phyloP scores from a whole-genome alignment of 768 basidiomycete species.

The Aureoboletus auriporus region DNA sequence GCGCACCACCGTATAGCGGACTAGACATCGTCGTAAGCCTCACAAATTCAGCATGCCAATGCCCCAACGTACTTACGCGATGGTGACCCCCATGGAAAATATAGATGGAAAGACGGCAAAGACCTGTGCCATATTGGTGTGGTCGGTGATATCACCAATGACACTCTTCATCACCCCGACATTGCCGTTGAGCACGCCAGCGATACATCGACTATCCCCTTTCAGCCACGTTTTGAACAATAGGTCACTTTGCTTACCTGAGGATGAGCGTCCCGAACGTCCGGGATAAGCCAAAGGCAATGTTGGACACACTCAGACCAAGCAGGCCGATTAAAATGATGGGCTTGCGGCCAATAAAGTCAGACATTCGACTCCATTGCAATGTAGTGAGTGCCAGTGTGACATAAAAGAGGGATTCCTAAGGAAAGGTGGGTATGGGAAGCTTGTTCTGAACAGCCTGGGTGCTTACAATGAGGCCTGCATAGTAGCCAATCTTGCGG shows the following conservation, averaged over 20 bases:
- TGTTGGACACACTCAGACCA: constrained; percentile 50
- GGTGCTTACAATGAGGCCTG: constrained; percentile 34
- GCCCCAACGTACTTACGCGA: constrained; percentile 18
- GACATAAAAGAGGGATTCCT: constrained; percentile 63
- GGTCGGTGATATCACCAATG: constrained; percentile 57
- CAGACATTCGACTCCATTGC: constrained; percentile 63
- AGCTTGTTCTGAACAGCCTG: background rate
- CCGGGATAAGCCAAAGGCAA: constrained; percentile 59
- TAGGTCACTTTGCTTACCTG: constrained; percentile 34
- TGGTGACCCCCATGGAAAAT: constrained; percentile 28
- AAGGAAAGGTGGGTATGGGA: background rate
- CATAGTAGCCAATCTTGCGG: constrained; percentile 49
- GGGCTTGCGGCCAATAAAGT: constrained; percentile 57
- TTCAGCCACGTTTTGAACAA: constrained; percentile 2
- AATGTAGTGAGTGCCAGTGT: constrained; percentile 55
- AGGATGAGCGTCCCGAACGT: constrained; percentile 51
- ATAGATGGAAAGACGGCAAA: constrained; percentile 29
- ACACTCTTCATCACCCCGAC: constrained; percentile 64
- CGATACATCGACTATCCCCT: constrained; percentile 29
- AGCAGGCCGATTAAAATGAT: constrained; percentile 53
- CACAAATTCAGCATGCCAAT: background rate
- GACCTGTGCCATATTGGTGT: constrained; percentile 32
- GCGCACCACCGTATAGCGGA: constrained; percentile 54
- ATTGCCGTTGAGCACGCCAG: constrained; percentile 38
- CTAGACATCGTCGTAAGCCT: constrained; percentile 26